Base-by-base conservation (phyloP, 1,139 yeast species). In the Blastobotrys capitulatus region DNA sequence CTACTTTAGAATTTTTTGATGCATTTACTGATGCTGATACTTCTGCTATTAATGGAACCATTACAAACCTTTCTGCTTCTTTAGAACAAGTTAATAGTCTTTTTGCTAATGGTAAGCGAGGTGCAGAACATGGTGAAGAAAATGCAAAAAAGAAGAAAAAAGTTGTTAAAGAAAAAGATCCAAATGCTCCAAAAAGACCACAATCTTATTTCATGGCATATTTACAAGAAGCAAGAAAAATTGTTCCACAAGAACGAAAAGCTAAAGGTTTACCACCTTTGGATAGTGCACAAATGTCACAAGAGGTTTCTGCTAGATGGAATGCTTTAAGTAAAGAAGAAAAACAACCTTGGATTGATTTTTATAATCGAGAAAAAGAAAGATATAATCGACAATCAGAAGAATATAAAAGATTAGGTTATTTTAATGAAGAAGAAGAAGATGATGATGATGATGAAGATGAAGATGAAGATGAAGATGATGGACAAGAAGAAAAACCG, bases 151-250 rank as follows among this genome's bases (percentile, higher is more conserved):
- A 68, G 48, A 68, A 71, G 62, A 77, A 75, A 68, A 79, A 78
- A 66, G 79, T 44, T 5, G 46, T 42, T 48, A 47, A 50, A 35
- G 52, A 53, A 6, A 54, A 51, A 20, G 87, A 77, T 58, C 79
- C 79, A 40, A 72, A 74, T 54, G 79, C 79, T 38, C 80, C 80
- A 51, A 75, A 75, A 66, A 75, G 76, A 70, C 80, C 74, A 69
- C 71, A 86, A 62, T 87, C 96, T 36, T 85, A 86, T 51, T 88
- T 82, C 71, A 86, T 88, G 68, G 84, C 90, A 38, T 88, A 80
- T 78, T 80, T 80, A 53, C 77, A 57, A 29, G 65, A 58, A 27
- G 62, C 61, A 22, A 64, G 71, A 10, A 57, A 59, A 39, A 44
- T 52, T 26, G 57, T 88, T 56, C 80, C 83, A 54, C 82, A 80